phyloP scores from a whole-genome alignment of 1,284 basidiomycete species.

The Xerocomus nothofagi region DNA sequence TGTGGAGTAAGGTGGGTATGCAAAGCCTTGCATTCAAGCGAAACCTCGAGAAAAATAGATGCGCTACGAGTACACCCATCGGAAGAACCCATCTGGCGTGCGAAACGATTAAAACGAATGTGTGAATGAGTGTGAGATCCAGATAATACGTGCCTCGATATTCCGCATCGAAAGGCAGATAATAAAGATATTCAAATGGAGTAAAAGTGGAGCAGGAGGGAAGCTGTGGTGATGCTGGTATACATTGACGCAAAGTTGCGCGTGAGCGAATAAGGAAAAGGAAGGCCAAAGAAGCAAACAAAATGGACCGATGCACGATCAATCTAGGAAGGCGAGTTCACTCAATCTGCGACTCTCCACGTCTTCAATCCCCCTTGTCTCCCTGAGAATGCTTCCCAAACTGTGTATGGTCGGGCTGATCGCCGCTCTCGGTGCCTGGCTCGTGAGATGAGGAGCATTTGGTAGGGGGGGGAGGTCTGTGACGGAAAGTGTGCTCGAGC shows the following conservation, averaged over 20 bases:
- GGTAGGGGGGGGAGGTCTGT: slow-evolving; percentile 9
- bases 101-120: slow-evolving; percentile 14
- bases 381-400: slow-evolving; percentile 51
- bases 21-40: neutral
- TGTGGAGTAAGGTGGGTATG: neutral
- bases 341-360: slow-evolving; percentile 65
- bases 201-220: neutral
- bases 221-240: slow-evolving; percentile 2
- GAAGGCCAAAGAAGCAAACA: neutral
- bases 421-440: slow-evolving; percentile 37
- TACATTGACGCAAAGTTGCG: slow-evolving; percentile 6
- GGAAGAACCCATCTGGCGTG: neutral
- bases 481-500: slow-evolving; percentile 21
- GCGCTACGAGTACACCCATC: slow-evolving; percentile 6
- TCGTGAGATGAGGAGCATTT: neutral
- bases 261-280: slow-evolving; percentile 3
- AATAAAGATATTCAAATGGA: slow-evolving; percentile 9
- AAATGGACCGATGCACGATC: slow-evolving; percentile 13
- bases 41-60: neutral
- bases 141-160: slow-evolving; percentile 3
- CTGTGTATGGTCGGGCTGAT: slow-evolving; percentile 59
- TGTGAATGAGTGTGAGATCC: slow-evolving; percentile 23
- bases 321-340: slow-evolving; percentile 67
- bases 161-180: slow-evolving; percentile 4
- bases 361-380: slow-evolving; percentile 56